Evolutionary conservation across 1,284 basidiomycete genomes (phyloP), one percentile per base, ranked within the genome.

Genomic region (Ceratobasidium theobromae): DNA sequence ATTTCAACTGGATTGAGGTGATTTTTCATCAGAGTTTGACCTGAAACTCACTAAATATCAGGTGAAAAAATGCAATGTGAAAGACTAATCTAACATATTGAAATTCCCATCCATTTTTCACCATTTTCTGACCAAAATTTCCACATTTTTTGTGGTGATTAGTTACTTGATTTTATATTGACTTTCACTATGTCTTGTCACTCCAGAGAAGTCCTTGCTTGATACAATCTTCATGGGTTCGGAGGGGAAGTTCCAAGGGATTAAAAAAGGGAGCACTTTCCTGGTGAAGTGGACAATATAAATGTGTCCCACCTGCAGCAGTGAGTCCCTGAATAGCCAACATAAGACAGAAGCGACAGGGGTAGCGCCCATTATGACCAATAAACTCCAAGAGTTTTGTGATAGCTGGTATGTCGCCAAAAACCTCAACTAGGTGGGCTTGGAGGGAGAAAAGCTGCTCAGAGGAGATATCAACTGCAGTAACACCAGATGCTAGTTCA

Each of bases 401-500:
- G 16, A 68, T 38, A 3, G 68, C 68, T 32, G 58, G 57, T 41
- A 69, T 69, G 45, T 69, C 67, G n/a, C 68, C 67, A 65, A 68
- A 69, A 9, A 52, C 52, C 8, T 30, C 23, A 23, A 69, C 40
- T 21, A 57, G 52, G 43, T 68, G 58, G n/a, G 60, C 67, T 16
- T 25, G 60, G 16, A 69, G 58, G 14, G 23, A 16, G 53, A 69
- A 69, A 1, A 41, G 27, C 18, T 49, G 18, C 46, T 49, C 25
- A 4, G 6, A 21, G 5, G 25, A 27, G 3, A 25, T n/a, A 38
- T 53, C 33, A 23, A 53, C 28, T 2, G 52, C 33, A 4, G 28
- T 6, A 2, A 35, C 32, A 4, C 52, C 52, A 8, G 30, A 12
- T 4, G 51, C 67, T 35, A 69, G 60, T 45, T 41, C 16, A 3